Conservation (phyloP, 2,329 filamentous ascomycete genomes). For the Neofusicoccum umdonicola region DNA sequence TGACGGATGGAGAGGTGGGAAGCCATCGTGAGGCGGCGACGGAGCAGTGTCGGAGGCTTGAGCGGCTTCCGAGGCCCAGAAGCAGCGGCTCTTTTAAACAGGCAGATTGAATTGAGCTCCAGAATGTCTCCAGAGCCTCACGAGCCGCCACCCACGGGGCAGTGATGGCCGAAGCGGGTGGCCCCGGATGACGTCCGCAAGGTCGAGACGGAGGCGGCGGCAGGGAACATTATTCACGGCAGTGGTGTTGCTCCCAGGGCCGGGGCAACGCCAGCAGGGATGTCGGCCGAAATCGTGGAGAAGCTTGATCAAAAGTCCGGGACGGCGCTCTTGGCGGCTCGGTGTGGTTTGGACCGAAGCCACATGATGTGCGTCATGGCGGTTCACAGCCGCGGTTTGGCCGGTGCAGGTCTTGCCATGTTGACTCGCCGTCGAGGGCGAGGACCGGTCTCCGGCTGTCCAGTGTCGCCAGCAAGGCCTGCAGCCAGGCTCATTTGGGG, state of each 20-base stretch:
- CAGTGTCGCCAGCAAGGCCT: too few species aligned
- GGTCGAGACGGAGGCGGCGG: background rate
- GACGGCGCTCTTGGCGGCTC: background rate
- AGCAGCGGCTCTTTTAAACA: background rate
- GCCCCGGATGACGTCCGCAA: background rate
- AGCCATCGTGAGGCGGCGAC: background rate
- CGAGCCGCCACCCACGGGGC: conserved; percentile 1
- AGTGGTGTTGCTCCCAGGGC: background rate
- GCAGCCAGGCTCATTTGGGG: too few species aligned
- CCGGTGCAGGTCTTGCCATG: background rate
- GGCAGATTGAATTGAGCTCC: background rate
- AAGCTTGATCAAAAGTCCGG: background rate
- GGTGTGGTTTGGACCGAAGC: conserved; percentile 2
- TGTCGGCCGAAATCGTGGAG: background rate
- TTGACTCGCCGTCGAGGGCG: background rate
- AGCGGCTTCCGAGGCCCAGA: background rate
- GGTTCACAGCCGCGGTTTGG: background rate
- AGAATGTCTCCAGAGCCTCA: background rate
- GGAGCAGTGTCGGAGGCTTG: background rate
- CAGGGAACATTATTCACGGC: background rate
- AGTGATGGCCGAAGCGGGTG: conserved; percentile 7
- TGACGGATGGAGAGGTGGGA: background rate
- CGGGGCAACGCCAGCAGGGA: background rate
- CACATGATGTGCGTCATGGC: conserved; percentile 6
- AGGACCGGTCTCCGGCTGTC: background rate